A percentile compares a stretch with the other conserved stretches of the same genome.
These are phyloP conservation scores for Fraxinus xanthoxyloides DNA, from an alignment of 305 asterid genomes.

Conservation along the genomic window DNA sequence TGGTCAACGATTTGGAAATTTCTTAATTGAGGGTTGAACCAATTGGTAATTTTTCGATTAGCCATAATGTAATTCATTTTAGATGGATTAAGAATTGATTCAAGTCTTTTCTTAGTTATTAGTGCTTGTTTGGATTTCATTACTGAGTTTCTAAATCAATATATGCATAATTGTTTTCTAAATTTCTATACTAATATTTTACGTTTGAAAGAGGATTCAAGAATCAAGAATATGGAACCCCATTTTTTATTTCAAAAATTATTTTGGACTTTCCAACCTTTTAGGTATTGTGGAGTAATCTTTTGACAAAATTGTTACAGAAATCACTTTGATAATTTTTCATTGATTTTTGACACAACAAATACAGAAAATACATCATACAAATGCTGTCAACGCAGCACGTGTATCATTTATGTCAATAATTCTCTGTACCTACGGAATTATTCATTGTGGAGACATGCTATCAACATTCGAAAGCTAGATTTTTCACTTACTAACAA, in stretches of 20 bases:
- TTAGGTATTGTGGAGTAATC: not conserved
- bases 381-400: not conserved
- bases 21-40: constrained; percentile 3
- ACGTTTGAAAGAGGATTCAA: not conserved
- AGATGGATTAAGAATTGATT: not conserved
- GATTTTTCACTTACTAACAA: not conserved
- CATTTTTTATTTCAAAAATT: not conserved
- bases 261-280: not conserved
- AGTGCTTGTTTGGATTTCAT: not conserved
- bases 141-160: not conserved
- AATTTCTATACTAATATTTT: too few species aligned
- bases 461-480: not conserved
- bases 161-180: not conserved
- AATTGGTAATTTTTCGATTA: not conserved
- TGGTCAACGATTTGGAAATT: constrained; percentile 19
- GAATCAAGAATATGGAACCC: not conserved
- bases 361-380: not conserved
- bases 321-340: too few species aligned
- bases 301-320: not conserved
- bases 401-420: too few species aligned
- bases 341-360: not conserved
- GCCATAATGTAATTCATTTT: not conserved
- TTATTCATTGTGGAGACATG: not conserved
- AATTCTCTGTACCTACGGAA: not conserved
- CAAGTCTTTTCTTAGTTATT: not conserved